Evolutionary conservation across 2,329 filamentous ascomycete species (phyloP), one percentile per base, ranked within the genome.

Genomic region (Grosmannia clavigera): DNA sequence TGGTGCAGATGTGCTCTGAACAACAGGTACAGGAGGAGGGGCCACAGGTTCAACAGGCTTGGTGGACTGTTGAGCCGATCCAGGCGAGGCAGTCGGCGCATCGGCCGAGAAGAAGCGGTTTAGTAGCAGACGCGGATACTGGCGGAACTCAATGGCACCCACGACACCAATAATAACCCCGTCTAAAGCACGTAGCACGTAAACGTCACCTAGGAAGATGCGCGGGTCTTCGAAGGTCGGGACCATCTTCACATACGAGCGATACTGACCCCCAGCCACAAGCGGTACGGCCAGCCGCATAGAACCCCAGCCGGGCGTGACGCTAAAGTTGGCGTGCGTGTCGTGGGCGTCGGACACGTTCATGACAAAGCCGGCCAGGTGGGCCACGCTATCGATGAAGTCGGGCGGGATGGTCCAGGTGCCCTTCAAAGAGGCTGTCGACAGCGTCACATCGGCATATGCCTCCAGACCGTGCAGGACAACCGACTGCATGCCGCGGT

Each of bases 281-380:
- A 50, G 33, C n/a, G 54, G 53, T 50, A 67, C 33, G 54, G 19
- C 12, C 10, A 16, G 25, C 19, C 35, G 54, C 33, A 56, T 25
- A n/a, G 54, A 43, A 63, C 9, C 68, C 67, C 57, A 75, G 63
- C 72, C 73, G 40, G 72, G 73, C 50, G 70, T 73, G 52, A 76
- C 69, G 33, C 66, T 62, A 22, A 60, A 61, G 9, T 66, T 68
- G 61, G 76, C 71, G 16, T 68, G 62, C 22, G 61, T 68, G 62
- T 74, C 73, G 22, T 16, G n/a, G 29, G 29, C 46, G 38, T 40
- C 51, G 25, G 66, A 69, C 3, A 66, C 71, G 61, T 76, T 76
- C 66, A 76, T 68, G 35, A 74, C 68, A 62, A 75, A 74, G 1
- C 74, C 74, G 14, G 70, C 70, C 11, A 75, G 66, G 56, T 75